phyloP scores from a whole-genome alignment of 148 eudicot genomes.

The Rhododendron henanense region DNA sequence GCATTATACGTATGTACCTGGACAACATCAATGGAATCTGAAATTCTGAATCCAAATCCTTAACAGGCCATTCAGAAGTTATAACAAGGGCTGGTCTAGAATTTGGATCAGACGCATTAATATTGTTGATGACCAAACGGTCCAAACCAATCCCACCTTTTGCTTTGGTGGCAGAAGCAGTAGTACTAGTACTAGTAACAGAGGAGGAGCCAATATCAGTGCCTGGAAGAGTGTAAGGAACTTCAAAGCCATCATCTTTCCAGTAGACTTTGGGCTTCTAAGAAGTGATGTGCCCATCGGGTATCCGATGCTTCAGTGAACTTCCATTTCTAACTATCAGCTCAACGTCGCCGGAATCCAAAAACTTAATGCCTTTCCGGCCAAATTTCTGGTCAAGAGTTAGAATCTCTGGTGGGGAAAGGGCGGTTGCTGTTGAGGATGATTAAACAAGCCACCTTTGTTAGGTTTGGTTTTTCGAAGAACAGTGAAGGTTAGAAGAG shows the following conservation, averaged over 20 bases:
- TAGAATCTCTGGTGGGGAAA: slow-evolving; percentile 30
- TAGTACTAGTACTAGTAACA: neutral
- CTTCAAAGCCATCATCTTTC: slow-evolving; percentile 84
- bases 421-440: slow-evolving; percentile 17
- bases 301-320: slow-evolving; percentile 54
- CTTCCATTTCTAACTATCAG: slow-evolving; percentile 82
- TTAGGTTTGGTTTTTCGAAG: slow-evolving; percentile 41
- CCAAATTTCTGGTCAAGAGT: slow-evolving; percentile 72
- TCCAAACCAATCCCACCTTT: slow-evolving; percentile 82
- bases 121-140: slow-evolving; percentile 55
- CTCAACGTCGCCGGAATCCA: slow-evolving; percentile 49
- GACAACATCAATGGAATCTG: slow-evolving; percentile 83
- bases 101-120: slow-evolving; percentile 23
- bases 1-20: slow-evolving; percentile 41
- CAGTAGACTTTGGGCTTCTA: slow-evolving; percentile 86
- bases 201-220: neutral
- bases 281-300: slow-evolving; percentile 67
- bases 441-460: slow-evolving; percentile 26
- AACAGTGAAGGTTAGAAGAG: slow-evolving; percentile 54
- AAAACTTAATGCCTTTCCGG: slow-evolving; percentile 70
- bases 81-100: slow-evolving; percentile 29
- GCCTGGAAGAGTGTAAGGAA: slow-evolving; percentile 40
- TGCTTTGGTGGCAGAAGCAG: neutral
- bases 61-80: slow-evolving; percentile 64
- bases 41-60: slow-evolving; percentile 72